These are phyloP conservation scores for Mantamonas sphyraenae DNA, from an alignment of 78 protist species.

Conservation along the genomic window DNA sequence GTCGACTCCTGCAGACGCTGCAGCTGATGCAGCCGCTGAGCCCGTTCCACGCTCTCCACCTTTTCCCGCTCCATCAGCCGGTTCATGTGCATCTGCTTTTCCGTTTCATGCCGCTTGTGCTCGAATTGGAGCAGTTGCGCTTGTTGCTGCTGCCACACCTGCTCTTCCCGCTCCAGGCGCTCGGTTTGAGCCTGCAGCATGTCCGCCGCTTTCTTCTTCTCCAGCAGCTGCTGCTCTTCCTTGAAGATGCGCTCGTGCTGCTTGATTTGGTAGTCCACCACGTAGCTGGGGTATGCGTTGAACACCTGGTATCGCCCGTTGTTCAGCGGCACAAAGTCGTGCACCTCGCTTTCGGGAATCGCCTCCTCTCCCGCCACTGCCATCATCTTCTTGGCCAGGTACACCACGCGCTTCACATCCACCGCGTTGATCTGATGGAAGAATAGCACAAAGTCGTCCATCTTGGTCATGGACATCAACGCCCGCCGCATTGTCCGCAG, in stretches of 20 bases:
- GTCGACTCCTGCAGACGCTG: background rate
- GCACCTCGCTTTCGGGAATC: background rate
- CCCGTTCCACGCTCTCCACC: background rate
- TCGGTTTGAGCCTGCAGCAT: background rate
- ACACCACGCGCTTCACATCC: background rate
- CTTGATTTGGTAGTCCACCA: constrained; percentile 2
- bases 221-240: background rate
- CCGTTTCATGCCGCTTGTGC: background rate
- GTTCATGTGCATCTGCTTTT: background rate
- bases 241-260: background rate
- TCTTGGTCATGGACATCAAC: background rate
- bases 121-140: background rate
- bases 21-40: background rate
- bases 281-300: background rate
- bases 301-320: background rate
- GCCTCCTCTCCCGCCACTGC: background rate
- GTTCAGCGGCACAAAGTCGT: background rate
- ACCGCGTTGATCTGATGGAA: background rate
- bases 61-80: background rate
- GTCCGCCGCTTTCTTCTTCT: background rate
- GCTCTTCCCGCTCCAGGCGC: background rate
- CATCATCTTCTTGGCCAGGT: background rate
- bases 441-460: background rate
- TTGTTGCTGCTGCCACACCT: background rate
- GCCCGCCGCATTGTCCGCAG: background rate